Evolutionary conservation across 805 yeast genomes (phyloP), one percentile per base, ranked within the genome.

Genomic region (Suhomyces sp.): DNA sequence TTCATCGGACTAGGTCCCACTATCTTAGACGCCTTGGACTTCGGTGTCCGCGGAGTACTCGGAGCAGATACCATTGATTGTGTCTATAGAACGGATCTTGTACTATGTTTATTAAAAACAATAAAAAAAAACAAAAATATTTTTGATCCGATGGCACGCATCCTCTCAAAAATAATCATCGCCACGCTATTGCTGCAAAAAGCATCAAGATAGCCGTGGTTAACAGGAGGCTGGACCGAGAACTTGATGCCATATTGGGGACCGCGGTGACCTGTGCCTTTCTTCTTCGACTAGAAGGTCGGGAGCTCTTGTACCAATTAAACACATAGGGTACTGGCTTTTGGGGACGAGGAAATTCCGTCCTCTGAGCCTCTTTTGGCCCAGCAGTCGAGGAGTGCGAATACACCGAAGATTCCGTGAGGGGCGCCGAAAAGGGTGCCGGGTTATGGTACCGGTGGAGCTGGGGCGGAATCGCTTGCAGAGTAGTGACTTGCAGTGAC

Each of bases 1-100:
- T 46, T 33, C 22, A 19, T 17, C 17, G 46, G 31, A 22, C 31
- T 22, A 4, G 31, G 23, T 33, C 26, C 44, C 22, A 47, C 44
- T 24, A n/a, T 22, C 47, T 57, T 60, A 26, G 49, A 42, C 17
- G 50, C 33, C 35, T 31, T 15, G 31, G 41, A 12, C 40, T 46
- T 15, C 57, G 58, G 56, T 7, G 59, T 56, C 47, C 46, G 54
- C 38, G 60, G 60, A 6, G 60, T 57, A 26, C 54, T 50, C 5
- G 57, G 56, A 4, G 52, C 52, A 12, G 58, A 55, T 6, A 27
- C 15, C 46, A 48, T 23, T 42, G 17, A 17, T 19, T 38, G 22
- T 36, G 17, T n/a, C n/a, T 17, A 38, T 19, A 38, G 22, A 38
- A 38, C 42, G 15, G 8, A n/a, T 38, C 23, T 38, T 19, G 7